Base-by-base conservation (phyloP, 371 early-diverging fungal genomes). In the Funneliformis caledonium region DNA sequence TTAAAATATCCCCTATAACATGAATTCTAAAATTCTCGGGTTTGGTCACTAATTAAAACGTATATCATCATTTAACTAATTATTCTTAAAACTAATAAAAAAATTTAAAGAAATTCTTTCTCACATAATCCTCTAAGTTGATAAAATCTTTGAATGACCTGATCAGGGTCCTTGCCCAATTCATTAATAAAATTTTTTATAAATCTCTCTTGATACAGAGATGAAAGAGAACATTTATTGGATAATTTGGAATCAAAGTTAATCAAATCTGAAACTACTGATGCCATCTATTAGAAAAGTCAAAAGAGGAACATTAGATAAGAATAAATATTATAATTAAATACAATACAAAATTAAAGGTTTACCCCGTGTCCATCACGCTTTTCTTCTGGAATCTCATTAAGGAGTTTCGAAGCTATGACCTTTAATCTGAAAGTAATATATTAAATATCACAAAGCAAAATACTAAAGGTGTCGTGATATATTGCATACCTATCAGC, bases 371-470 rank as follows among this genome's bases (percentile, higher is more conserved):
- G 84, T 12, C 91, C 93, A 79, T 93, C 91, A 56, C 93, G 85
- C 72, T 92, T 92, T 14, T 88, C 83, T 68, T 86, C 85, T 67
- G 93, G 93, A 61, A 93, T 88, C 77, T 93, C 91, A 75, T 90
- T 90, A 68, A 92, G 59, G 19, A 90, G 83, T 76, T 92, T 91
- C 68, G 85, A 84, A 4, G 91, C 87, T 19, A 89, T 87, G 61
- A 90, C 90, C 78, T 91, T 91, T 42, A 92, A 80, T 69, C 73
- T 73, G 19, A 31, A 33, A 14, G 19, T 12, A 52, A 50, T 8
- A n/a, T 3, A 6, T n/a, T 45, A 70, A 56, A 7, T 16, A 33
- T 56, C 10, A 47, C 19, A 5, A 56, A 16, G 16, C 7, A 56
- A 16, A 56, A 56, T 6, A 19, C 16, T 56, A 19, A 56, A 56